A percentile compares a stretch with the other conserved stretches of the same genome.
Conservation (phyloP, 331 rosid genomes). For the Phaseolus coccineus region DNA sequence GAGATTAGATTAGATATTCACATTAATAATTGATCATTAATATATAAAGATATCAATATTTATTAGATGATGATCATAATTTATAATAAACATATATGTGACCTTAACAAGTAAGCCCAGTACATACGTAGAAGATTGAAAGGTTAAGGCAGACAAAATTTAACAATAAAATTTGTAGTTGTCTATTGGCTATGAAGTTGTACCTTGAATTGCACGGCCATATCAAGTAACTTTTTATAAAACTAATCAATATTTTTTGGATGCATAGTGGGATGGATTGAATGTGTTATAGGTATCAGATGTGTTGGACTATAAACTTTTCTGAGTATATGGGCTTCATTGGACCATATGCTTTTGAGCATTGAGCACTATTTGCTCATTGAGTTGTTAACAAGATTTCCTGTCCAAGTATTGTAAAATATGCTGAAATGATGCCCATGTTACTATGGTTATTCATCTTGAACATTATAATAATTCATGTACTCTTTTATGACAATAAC, state of each 20-base stretch:
- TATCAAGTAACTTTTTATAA: not conserved
- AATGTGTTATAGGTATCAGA: not conserved
- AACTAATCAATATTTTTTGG: not conserved
- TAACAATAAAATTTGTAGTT: not conserved
- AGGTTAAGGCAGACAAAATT: not conserved
- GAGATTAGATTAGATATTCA: no score
- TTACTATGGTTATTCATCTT: slow-evolving; percentile 26
- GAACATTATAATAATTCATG: slow-evolving; percentile 5
- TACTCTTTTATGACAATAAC: not conserved
- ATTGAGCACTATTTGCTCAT: not conserved
- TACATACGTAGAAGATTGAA: not conserved
- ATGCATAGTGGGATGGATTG: not conserved
- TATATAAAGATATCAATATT: no score
- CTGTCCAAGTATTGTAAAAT: slow-evolving; percentile 12
- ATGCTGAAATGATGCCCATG: slow-evolving; percentile 11
- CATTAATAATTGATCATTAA: no score
- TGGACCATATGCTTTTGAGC: slow-evolving; percentile 11
- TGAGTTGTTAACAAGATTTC: not conserved
- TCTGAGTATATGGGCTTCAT: not conserved
- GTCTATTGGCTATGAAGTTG: not conserved
- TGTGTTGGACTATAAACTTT: not conserved
- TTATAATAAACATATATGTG: no score
- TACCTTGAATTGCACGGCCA: not conserved
- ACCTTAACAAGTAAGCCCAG: no score
- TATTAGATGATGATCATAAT: no score